Base-by-base conservation (phyloP, 1,139 yeast genomes). In the Hyphopichia fennica region DNA sequence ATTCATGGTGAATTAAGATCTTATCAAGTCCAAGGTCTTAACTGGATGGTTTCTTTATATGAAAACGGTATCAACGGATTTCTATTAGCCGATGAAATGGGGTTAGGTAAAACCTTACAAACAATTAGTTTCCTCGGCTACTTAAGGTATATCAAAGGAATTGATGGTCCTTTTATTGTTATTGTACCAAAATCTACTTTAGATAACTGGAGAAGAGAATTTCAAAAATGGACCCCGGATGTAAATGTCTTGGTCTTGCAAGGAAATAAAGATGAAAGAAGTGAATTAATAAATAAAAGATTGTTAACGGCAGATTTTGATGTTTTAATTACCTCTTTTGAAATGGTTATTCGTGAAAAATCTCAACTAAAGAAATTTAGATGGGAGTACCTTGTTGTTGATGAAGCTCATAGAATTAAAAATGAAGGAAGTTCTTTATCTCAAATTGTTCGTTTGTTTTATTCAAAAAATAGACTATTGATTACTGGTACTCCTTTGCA, bases 401-500 rank as follows among this genome's bases (percentile, higher is more conserved):
- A 93, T 67, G 99, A 93, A 63, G 99, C 98, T 2, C 99, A 93
- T 60, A 79, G 98, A 58, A 91, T 93, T 59, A 93, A 93, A 60
- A 93, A 93, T 61, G 98, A 93, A 61, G 96, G 87, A 57, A 83
- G 95, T 40, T 81, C 95, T 43, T 72, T 93, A 43, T 89, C 96
- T 1, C 96, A 90, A 62, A 90, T 93, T 47, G 84, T 93, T 43
- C 79, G 98, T 50, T 69, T 89, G 39, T 90, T 93, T 57, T 84
- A 87, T 57, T 88, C 97, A 4, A 78, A 86, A 45, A 89, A 88
- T 58, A 72, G 99, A 50, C 70, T 93, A 39, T 69, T 93, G 42
- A 91, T 93, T 45, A 93, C 99, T 0, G 99, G 99, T 53, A 93
- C 99, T 0, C 99, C 99, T 0, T 69, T 93, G 45, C 99, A 93